These are phyloP conservation scores for Arachis hypogaea DNA, from an alignment of 306 rosid genomes.

Conservation along the genomic window DNA sequence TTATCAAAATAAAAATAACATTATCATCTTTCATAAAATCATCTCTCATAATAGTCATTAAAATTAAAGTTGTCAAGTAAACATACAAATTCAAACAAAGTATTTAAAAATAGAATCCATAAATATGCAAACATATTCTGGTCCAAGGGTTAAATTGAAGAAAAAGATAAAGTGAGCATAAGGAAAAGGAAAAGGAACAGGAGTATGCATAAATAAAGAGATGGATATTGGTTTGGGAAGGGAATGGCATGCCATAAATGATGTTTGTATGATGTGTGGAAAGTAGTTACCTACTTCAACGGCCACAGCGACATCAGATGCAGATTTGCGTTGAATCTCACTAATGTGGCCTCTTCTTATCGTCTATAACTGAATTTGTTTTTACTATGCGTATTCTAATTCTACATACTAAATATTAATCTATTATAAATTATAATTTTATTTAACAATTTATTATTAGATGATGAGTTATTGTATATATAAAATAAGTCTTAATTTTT, in stretches of 20 bases:
- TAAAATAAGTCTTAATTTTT: no score
- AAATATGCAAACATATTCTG: not conserved
- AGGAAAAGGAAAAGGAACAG: conserved; percentile 29
- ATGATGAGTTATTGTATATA: no score
- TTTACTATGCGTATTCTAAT: no score
- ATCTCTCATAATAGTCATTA: no score
- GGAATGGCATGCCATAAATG: conserved; percentile 37
- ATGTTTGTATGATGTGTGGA: conserved; percentile 18
- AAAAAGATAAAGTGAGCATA: not conserved
- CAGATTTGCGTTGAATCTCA: conserved; percentile 1
- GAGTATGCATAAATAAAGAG: not conserved
- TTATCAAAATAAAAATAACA: no score
- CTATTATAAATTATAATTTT: no score
- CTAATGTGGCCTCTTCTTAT: conserved; percentile 29
- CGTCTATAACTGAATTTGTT: no score
- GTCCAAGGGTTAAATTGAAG: not conserved
- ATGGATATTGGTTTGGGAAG: conserved; percentile 19
- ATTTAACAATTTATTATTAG: no score
- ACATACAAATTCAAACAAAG: not conserved
- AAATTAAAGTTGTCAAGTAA: no score
- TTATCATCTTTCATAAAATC: no score
- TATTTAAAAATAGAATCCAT: not conserved
- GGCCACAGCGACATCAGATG: conserved; percentile 17
- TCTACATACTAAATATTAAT: no score
- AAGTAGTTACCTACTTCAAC: conserved; percentile 42